phyloP scores from a whole-genome alignment of 106 monocot species.

The Dendrobium nobile region DNA sequence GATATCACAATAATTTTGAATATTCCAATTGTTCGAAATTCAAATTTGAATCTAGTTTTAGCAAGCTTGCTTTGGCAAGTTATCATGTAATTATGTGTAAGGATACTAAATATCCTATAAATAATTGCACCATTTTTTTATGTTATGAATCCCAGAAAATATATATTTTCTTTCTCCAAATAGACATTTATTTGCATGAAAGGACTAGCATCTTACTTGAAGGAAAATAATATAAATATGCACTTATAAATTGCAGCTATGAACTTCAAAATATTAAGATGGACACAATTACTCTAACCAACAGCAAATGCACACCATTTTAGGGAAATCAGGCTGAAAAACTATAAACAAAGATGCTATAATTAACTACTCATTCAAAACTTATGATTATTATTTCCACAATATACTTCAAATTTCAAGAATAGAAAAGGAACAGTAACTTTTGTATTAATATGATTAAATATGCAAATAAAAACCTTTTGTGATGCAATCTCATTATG shows the following conservation, averaged over 20 bases:
- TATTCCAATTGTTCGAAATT: too few species aligned
- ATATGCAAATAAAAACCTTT: slow-evolving; percentile 32
- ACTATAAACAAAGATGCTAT: not conserved
- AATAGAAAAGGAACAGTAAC: not conserved
- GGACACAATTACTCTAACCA: not conserved
- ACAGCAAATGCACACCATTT: not conserved
- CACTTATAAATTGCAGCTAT: not conserved
- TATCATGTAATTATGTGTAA: too few species aligned
- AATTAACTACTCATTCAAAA: not conserved
- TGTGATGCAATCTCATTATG: slow-evolving; percentile 43
- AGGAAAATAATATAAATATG: not conserved
- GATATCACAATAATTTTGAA: too few species aligned
- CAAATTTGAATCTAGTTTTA: too few species aligned
- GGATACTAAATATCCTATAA: too few species aligned
- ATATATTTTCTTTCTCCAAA: too few species aligned
- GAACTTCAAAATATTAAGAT: not conserved
- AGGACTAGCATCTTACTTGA: not conserved
- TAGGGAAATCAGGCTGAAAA: not conserved
- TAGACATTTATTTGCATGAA: too few species aligned
- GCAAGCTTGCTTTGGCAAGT: too few species aligned
- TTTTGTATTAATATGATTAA: not conserved
- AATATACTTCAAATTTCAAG: slow-evolving; percentile 2
- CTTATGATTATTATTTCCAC: not conserved
- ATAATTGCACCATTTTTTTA: too few species aligned
- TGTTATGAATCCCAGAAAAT: too few species aligned